A percentile compares a stretch with the other conserved stretches of the same genome.
phyloP scores from a whole-genome alignment of 2,329 filamentous ascomycete species.

The Neofusicoccum parvum region DNA sequence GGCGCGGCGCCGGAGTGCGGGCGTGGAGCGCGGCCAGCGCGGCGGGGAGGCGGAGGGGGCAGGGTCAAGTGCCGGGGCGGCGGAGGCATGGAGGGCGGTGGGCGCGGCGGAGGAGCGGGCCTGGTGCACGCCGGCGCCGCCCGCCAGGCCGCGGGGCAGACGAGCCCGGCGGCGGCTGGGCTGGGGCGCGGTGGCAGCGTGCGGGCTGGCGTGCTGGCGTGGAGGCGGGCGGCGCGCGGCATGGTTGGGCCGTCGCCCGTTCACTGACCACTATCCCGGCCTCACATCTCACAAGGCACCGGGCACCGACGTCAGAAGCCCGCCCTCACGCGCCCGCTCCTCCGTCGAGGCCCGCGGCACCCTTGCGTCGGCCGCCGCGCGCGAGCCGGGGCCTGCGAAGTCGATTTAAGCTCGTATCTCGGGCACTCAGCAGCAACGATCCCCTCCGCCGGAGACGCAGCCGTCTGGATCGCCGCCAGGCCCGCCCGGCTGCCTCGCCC shows the following conservation, averaged over 20 bases:
- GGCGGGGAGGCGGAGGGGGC: background rate
- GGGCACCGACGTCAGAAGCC: slow-evolving; percentile 15
- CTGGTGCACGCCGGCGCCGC: background rate
- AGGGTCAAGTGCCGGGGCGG: background rate
- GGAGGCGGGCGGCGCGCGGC: background rate
- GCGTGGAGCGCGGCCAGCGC: too few species aligned
- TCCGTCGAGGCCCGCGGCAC: background rate
- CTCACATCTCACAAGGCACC: slow-evolving; percentile 16
- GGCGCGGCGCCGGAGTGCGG: background rate
- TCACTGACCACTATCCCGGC: slow-evolving; percentile 16
- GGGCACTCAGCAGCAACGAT: background rate
- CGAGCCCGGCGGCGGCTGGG: background rate
- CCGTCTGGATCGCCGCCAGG: background rate
- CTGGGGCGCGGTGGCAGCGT: background rate
- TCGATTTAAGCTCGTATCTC: slow-evolving; percentile 10
- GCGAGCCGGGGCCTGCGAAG: background rate
- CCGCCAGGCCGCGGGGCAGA: background rate
- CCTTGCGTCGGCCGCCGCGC: too few species aligned
- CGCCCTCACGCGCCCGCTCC: background rate
- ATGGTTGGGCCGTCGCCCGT: background rate
- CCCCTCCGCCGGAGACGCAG: background rate
- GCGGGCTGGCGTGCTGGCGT: background rate
- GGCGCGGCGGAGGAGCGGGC: background rate
- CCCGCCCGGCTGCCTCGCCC: background rate
- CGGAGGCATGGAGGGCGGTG: background rate